Conservation (phyloP, 2,329 filamentous ascomycete genomes). For the Chaetomiaceae sp. region DNA sequence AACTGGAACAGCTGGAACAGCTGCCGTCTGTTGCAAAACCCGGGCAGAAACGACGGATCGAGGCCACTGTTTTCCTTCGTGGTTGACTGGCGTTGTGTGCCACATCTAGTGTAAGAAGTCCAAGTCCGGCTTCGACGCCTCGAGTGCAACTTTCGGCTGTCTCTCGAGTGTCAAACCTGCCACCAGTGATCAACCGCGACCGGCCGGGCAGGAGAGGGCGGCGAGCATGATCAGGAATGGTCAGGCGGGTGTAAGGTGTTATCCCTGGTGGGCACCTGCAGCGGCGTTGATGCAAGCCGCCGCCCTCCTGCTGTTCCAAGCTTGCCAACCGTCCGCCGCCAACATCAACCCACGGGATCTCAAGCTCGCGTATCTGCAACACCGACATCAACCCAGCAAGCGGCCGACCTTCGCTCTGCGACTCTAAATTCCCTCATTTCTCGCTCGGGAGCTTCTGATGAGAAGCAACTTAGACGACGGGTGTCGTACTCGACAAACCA, state of each 20-base stretch:
- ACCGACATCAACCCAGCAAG: not conserved
- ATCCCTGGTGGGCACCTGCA: too few species aligned
- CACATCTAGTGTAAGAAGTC: too few species aligned
- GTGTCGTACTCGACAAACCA: too few species aligned
- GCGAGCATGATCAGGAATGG: conserved; percentile 15
- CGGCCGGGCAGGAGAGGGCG: not conserved
- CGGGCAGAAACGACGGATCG: too few species aligned
- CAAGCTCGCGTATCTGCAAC: conserved; percentile 8
- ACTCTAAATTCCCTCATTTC: conserved; percentile 7
- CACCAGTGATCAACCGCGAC: not conserved
- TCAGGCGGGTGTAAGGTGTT: too few species aligned
- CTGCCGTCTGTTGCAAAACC: too few species aligned
- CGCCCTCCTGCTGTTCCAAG: conserved; percentile 8
- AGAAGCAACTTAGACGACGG: too few species aligned
- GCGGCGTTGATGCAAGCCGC: conserved; percentile 9
- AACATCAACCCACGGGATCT: conserved; percentile 7
- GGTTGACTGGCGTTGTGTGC: too few species aligned
- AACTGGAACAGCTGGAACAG: too few species aligned
- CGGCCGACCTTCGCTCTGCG: not conserved
- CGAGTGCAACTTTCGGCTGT: not conserved
- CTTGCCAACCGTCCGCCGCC: conserved; percentile 14
- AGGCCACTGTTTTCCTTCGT: too few species aligned
- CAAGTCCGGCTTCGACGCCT: too few species aligned
- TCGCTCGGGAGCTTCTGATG: not conserved
- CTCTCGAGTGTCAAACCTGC: too few species aligned